These are phyloP conservation scores for Ascosphaera apis DNA, from an alignment of 2,329 filamentous ascomycete genomes.

Conservation along the genomic window DNA sequence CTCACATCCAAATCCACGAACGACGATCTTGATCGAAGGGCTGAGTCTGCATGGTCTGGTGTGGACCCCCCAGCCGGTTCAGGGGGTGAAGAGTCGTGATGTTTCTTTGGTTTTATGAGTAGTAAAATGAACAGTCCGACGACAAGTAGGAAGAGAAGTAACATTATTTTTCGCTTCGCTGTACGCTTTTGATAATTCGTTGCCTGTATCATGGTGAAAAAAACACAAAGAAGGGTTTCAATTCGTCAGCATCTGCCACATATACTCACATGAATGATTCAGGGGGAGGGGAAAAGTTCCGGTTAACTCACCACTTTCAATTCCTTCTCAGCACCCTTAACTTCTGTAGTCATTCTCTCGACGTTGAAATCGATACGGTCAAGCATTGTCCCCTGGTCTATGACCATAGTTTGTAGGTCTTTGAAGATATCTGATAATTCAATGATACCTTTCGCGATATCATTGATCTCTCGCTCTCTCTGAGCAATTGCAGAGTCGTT, in stretches of 20 bases:
- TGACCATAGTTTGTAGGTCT: slow-evolving; percentile 86
- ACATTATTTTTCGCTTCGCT: slow-evolving; percentile 78
- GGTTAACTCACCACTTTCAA: slow-evolving; percentile 40
- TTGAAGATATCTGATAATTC: slow-evolving; percentile 92
- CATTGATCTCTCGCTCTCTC: slow-evolving; percentile 87
- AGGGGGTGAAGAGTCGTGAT: slow-evolving; percentile 7
- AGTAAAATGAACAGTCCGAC: slow-evolving; percentile 70
- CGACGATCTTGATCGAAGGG: slow-evolving; percentile 4
- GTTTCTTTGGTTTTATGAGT: slow-evolving; percentile 49
- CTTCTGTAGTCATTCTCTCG: slow-evolving; percentile 78
- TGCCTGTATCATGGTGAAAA: slow-evolving; percentile 22
- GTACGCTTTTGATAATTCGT: slow-evolving; percentile 72
- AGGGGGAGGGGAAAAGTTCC: neutral
- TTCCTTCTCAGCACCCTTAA: slow-evolving; percentile 83
- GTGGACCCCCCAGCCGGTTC: too few relatives aligned
- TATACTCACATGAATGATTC: too few relatives aligned
- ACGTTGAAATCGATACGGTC: slow-evolving; percentile 97
- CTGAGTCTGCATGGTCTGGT: too few relatives aligned
- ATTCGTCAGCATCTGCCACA: too few relatives aligned
- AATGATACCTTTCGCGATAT: slow-evolving; percentile 95
- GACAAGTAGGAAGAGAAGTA: slow-evolving; percentile 67
- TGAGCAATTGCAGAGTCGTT: slow-evolving; percentile 74
- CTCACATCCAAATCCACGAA: slow-evolving; percentile 4
- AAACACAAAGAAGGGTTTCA: neutral
- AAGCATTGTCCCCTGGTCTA: slow-evolving; percentile 73